Percentiles rank a stretch among this genome's conserved stretches.
These are phyloP conservation scores for Flaveria sonorensis DNA, from an alignment of 129 eudicot species.

Conservation along the genomic window DNA sequence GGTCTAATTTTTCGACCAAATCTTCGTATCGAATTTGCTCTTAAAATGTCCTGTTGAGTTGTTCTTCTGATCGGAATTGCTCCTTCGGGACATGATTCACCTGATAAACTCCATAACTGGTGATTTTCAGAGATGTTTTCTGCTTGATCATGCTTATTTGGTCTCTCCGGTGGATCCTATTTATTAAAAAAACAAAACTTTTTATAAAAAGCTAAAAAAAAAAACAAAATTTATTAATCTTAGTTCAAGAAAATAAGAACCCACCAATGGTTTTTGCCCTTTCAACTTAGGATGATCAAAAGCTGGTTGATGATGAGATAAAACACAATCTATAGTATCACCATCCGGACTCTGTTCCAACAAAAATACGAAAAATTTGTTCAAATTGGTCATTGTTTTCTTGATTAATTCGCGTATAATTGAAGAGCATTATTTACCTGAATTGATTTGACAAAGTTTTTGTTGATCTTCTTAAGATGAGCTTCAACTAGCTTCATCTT, in stretches of 20 bases:
- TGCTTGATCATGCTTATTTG: slow-evolving; percentile 45
- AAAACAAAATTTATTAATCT: neutral
- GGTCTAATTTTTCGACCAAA: slow-evolving; percentile 74
- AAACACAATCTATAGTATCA: slow-evolving; percentile 85
- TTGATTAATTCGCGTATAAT: neutral
- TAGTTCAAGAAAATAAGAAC: neutral
- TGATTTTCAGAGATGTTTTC: slow-evolving; percentile 41
- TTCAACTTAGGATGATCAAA: slow-evolving; percentile 87
- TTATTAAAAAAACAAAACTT: slow-evolving; percentile 11
- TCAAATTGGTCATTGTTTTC: neutral
- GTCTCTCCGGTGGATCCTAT: slow-evolving; percentile 90
- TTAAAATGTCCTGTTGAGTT: slow-evolving; percentile 62
- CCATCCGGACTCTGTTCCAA: slow-evolving; percentile 86
- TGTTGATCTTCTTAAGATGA: slow-evolving; percentile 76
- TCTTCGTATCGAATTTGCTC: slow-evolving; percentile 60
- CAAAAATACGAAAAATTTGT: slow-evolving; percentile 7
- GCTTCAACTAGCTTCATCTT: slow-evolving; percentile 57
- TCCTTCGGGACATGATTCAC: slow-evolving; percentile 85
- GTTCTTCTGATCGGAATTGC: slow-evolving; percentile 92
- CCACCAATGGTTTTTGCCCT: slow-evolving; percentile 83
- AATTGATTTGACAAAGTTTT: slow-evolving; percentile 75
- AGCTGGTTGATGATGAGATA: slow-evolving; percentile 82
- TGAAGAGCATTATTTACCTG: slow-evolving; percentile 40
- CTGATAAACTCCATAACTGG: slow-evolving; percentile 78
- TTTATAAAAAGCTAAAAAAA: neutral